Evolutionary conservation across 2,329 filamentous ascomycete genomes (phyloP), one percentile per base, ranked within the genome.

Genomic region (Emericellopsis cladophorae): DNA sequence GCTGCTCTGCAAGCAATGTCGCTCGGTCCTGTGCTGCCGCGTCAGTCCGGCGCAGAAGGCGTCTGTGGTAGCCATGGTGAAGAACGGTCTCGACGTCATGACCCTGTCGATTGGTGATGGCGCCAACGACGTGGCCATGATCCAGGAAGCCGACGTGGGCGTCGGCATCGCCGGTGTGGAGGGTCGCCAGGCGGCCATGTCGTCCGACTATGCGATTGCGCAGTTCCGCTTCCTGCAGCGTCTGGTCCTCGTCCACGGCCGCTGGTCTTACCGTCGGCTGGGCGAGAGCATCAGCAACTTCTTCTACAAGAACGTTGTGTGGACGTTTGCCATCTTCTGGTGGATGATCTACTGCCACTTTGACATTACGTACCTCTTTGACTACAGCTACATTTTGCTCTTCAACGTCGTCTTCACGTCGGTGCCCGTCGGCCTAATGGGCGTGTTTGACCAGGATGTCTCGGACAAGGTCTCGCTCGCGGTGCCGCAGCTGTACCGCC

Each of bases 251-350:
- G 88, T 95, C 5, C 89, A 95, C 56, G 89, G 89, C 44, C 78
- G 89, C 44, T 95, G 89, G 86, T 95, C 88, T n/a, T 98, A 98
- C 65, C 78, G 90, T 40, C 79, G 92, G 51, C 67, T 98, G 58
- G 87, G 83, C 24, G 92, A 98, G 66, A 85, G 82, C 37, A 95
- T 93, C 54, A 87, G 88, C 59, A 98, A 98, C 61, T 98, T 98
- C 72, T 98, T 98, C 70, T 98, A 96, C 77, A 98, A 98, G 82
- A 98, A 96, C 67, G 84, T 98, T 62, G 83, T 96, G 40, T 98
- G 92, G 92, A 92, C 87, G 1, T 90, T 95, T 56, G 76, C 83
- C 35, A 84, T 98, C 44, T 95, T 96, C 72, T 96, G 90, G 90
- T 98, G 85, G 62, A 88, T 93, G 58, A 86, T 95, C 41, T 98